Percentiles rank a stretch among this genome's conserved stretches.
Conservation (phyloP, 169 alveolate species). For the Cryptosporidium parvum region DNA sequence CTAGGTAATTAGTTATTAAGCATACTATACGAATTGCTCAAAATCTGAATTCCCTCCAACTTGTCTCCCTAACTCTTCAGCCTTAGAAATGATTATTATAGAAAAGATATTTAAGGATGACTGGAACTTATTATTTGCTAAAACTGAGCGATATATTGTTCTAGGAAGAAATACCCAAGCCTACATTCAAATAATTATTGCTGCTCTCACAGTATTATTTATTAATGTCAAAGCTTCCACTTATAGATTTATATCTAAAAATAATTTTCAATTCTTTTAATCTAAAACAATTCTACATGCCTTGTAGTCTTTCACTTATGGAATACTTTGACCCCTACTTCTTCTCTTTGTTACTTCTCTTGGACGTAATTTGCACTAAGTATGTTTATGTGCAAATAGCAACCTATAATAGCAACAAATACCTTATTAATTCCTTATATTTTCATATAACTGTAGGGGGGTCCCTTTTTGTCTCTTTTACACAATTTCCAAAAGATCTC, state of each 20-base stretch:
- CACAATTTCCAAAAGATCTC: slow-evolving; percentile 2
- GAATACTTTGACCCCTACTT: not conserved
- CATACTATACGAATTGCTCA: not conserved
- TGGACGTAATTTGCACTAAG: not conserved
- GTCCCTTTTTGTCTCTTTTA: not conserved
- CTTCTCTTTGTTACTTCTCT: not conserved
- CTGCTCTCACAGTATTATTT: not conserved
- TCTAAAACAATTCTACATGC: not conserved
- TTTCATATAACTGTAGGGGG: not conserved
- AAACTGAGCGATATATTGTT: not conserved
- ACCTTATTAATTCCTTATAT: not conserved
- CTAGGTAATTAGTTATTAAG: not conserved
- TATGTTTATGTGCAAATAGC: not conserved
- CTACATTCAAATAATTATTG: not conserved
- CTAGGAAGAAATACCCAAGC: not conserved
- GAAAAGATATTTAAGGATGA: not conserved
- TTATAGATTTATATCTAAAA: not conserved
- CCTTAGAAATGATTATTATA: no score
- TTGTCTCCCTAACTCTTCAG: not conserved
- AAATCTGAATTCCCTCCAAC: no score
- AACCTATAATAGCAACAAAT: not conserved
- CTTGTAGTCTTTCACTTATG: not conserved
- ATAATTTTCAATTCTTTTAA: not conserved
- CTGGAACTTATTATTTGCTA: not conserved
- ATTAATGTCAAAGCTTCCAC: not conserved